Base-by-base conservation (phyloP, 768 basidiomycete genomes). In the Rickenella mellea region DNA sequence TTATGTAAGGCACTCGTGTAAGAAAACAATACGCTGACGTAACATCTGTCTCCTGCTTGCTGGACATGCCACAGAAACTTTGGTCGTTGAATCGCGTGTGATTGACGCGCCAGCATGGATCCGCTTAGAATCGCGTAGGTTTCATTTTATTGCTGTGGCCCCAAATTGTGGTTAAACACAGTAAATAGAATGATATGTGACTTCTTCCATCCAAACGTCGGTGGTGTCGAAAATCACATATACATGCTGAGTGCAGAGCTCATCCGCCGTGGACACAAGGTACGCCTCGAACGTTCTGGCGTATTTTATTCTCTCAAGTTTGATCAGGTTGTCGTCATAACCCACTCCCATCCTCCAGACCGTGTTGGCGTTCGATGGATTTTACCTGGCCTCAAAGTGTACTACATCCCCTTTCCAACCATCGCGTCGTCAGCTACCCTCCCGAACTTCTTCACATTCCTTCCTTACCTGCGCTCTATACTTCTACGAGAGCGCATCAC, bases 151-250 rank as follows among this genome's bases (percentile, higher is more conserved):
- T n/a, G n/a, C n/a, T n/a, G n/a, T n/a, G n/a, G n/a, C n/a, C n/a
- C n/a, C n/a, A n/a, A n/a, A n/a, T n/a, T n/a, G n/a, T n/a, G n/a
- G n/a, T n/a, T n/a, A n/a, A n/a, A n/a, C n/a, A n/a, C n/a, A n/a
- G n/a, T 5, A 30, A n/a, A 8, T 48, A 94, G 92, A 33, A 91
- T 98, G 88, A 78, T 98, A 44, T 86, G 82, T 30, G 96, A 99
- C 65, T 99, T 98, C 68, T 99, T 97, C 65, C 80, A 88, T 55
- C 96, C 96, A 1, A 71, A 76, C 44, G 83, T 93, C 2, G 96
- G 96, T 3, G 96, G 96, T 6, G 94, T 99, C 25, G 96, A 98
- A 64, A 93, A 80, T 46, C 91, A 96, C 60, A 93, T 97, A 27
- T 97, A 89, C 63, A 87, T 87, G 76, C 73, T 99, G 36, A 81